Base-by-base conservation (phyloP, 495 filamentous ascomycete species). In the Oidiodendron maius region DNA sequence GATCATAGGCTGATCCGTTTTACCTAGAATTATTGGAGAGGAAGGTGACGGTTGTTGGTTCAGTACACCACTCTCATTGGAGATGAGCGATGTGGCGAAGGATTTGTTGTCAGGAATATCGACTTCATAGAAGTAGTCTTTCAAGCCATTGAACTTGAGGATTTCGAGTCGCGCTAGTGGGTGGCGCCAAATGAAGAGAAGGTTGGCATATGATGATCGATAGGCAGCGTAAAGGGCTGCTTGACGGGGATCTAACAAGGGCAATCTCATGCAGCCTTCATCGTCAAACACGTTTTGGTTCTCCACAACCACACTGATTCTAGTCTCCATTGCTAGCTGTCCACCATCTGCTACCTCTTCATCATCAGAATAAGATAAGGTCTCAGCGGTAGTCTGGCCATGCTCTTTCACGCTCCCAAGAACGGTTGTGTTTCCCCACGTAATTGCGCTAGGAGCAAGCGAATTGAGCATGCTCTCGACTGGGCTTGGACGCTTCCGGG, bases 101-200 rank as follows among this genome's bases (percentile, higher is more conserved):
- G 51, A 38, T 18, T 52, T 52, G 13, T 50, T 50, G 13, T 54
- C 46, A 10, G 46, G 41, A 17, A 42, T 49, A n/a, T 58, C 55
- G 8, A 45, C n/a, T 13, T 58, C 48, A 3, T 38, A 15, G 32
- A 53, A 55, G 28, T 71, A 64, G 15, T 74, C 68, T 53, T 68
- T 71, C 35, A 85, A 62, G 3, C 78, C 74, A 38, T 88, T 85
- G 62, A 91, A 91, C 57, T 94, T 94, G 46, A 95, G 69, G 17
- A 96, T 78, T 64, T 96, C 89, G 5, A 88, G 77, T 15, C 84
- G 75, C 24, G 83, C 75, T 3, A 87, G 71, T 0, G 84, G 83
- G 6, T 91, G 71, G n/a, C 77, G 76, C 91, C 91, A 96, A 48
- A 84, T 78, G 37, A 78, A 82, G 1, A 96, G 72, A 55, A 94